phyloP scores from a whole-genome alignment of 306 rosid species.

The Trifolium dubium region DNA sequence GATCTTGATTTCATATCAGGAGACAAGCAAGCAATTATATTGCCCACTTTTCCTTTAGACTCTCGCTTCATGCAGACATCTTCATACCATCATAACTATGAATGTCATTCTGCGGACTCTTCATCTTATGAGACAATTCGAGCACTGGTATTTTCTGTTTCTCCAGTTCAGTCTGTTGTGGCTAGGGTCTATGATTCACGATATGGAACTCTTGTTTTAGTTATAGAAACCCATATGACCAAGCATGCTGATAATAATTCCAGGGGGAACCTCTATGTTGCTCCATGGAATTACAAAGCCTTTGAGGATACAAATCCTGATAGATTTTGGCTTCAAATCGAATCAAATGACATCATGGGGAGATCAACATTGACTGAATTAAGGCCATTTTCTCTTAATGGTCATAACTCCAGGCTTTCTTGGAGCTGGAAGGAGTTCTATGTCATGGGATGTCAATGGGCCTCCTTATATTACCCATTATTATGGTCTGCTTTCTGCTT shows the following conservation, averaged over 20 bases:
- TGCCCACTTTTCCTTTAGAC: slow-evolving; percentile 95
- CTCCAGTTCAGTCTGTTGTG: slow-evolving; percentile 64
- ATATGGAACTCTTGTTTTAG: slow-evolving; percentile 61
- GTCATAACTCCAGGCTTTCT: slow-evolving; percentile 63
- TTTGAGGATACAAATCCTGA: slow-evolving; percentile 79
- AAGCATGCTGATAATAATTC: slow-evolving; percentile 54
- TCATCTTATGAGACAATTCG: slow-evolving; percentile 72
- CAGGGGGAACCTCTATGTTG: slow-evolving; percentile 72
- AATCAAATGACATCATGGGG: slow-evolving; percentile 64
- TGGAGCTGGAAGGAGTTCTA: slow-evolving; percentile 94
- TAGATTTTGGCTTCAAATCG: slow-evolving; percentile 91
- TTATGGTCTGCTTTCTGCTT: slow-evolving; percentile 64
- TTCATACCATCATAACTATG: slow-evolving; percentile 54
- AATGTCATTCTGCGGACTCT: slow-evolving; percentile 57
- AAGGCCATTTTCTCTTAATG: slow-evolving; percentile 88
- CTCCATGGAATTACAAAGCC: slow-evolving; percentile 88
- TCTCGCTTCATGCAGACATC: slow-evolving; percentile 80
- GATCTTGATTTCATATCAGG: slow-evolving; percentile 79
- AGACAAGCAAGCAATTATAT: slow-evolving; percentile 55
- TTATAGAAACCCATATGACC: slow-evolving; percentile 66
- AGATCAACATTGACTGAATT: slow-evolving; percentile 73
- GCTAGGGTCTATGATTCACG: slow-evolving; percentile 73
- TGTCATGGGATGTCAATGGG: slow-evolving; percentile 94
- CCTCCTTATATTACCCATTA: slow-evolving; percentile 72
- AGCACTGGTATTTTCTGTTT: slow-evolving; percentile 79